Evolutionary conservation across 768 basidiomycete genomes (phyloP).

Genomic region (Astraeus odoratus): DNA sequence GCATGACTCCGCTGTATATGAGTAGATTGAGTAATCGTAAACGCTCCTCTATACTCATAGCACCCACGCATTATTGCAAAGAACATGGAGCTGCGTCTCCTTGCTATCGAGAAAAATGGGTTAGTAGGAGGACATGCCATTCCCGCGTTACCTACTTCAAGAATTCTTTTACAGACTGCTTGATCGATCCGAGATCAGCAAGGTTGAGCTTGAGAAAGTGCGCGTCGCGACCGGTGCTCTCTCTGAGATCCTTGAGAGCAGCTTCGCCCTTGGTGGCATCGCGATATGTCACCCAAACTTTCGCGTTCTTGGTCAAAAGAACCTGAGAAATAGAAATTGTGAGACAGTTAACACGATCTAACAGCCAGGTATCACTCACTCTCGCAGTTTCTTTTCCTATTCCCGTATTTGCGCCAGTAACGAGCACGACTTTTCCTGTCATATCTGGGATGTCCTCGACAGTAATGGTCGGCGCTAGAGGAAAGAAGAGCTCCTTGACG

Average conservation of each 20-base stretch:
- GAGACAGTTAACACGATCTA: too few species aligned
- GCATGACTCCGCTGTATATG: slow-evolving; percentile 25
- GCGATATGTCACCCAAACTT: slow-evolving; percentile 43
- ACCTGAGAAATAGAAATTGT: too few species aligned
- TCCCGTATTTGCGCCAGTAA: slow-evolving; percentile 44
- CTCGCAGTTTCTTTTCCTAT: slow-evolving; percentile 39
- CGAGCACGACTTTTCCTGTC: slow-evolving; percentile 26
- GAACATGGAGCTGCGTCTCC: slow-evolving; percentile 20
- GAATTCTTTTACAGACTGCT: slow-evolving; percentile 35
- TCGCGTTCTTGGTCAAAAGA: slow-evolving; percentile 39
- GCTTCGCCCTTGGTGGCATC: slow-evolving; percentile 28
- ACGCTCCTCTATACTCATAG: too few species aligned
- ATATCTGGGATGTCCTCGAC: slow-evolving; percentile 28
- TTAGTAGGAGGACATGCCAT: too few species aligned
- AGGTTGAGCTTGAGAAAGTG: slow-evolving; percentile 40
- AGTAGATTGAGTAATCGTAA: neutral
- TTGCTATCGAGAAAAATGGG: slow-evolving; percentile 8
- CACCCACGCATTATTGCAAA: slow-evolving; percentile 28
- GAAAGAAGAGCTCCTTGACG: too few species aligned
- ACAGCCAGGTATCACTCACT: neutral
- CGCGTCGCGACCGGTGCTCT: slow-evolving; percentile 37
- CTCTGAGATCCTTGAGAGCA: slow-evolving; percentile 35
- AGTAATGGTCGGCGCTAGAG: slow-evolving; percentile 17
- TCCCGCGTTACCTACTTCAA: slow-evolving; percentile 26
- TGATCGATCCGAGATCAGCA: slow-evolving; percentile 36